These are phyloP conservation scores for Violaceomyces palustris DNA, from an alignment of 1,284 basidiomycete species.

Conservation along the genomic window DNA sequence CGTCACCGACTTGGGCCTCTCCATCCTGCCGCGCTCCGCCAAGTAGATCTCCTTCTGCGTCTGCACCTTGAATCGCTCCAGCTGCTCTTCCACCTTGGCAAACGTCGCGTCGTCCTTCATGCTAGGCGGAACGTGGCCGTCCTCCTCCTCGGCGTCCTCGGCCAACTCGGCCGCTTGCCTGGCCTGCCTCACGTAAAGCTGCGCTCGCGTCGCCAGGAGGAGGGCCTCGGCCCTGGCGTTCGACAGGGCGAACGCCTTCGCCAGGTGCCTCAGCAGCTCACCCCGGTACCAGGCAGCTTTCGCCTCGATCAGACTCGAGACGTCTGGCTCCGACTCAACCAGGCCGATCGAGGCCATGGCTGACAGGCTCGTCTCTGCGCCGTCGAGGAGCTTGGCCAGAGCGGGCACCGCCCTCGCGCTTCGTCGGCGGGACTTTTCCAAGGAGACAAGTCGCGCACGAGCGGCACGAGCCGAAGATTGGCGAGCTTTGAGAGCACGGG, in stretches of 20 bases:
- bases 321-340: conserved; percentile 48
- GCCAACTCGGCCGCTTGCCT: conserved; percentile 42
- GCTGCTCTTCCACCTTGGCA: conserved; percentile 21
- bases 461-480: conserved; percentile 13
- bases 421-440: conserved; percentile 32
- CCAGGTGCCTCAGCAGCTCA: conserved; percentile 41
- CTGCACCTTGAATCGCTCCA: conserved; percentile 13
- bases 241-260: conserved; percentile 36
- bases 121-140: conserved; percentile 31
- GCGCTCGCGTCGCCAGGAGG: conserved; percentile 41
- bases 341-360: conserved; percentile 41
- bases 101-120: conserved; percentile 13
- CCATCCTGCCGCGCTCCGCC: conserved; percentile 6
- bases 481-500: conserved; percentile 14
- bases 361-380: conserved; percentile 36
- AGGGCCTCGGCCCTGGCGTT: conserved; percentile 33
- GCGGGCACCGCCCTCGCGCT: conserved; percentile 44
- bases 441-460: conserved; percentile 23
- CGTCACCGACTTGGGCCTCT: background rate
- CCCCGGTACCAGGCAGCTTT: conserved; percentile 48
- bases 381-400: conserved; percentile 44
- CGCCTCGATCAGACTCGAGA: conserved; percentile 47
- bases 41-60: conserved; percentile 25
- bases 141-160: conserved; percentile 45
- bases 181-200: conserved; percentile 47